Evolutionary conservation across 1,139 yeast genomes (phyloP), one percentile per base, ranked within the genome.

Genomic region (Pichia sp.): DNA sequence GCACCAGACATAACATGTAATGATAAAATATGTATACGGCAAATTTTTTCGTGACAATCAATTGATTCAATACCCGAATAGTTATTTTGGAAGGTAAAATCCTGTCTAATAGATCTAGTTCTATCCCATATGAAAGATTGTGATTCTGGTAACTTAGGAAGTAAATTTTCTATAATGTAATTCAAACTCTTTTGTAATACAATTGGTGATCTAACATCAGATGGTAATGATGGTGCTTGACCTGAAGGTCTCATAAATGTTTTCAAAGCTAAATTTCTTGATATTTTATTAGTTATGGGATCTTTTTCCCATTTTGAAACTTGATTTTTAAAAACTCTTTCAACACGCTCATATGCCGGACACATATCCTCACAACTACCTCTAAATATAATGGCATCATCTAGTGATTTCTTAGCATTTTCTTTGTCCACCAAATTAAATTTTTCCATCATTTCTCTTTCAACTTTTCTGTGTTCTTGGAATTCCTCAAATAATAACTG

Each of bases 231-330:
- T 5, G 97, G 97, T 1, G 96, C 95, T 53, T 93, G 96, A 10
- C 98, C 98, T 1, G 98, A 97, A 0, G 99, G 97, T 52, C 99
- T 70, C 26, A 95, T 85, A 59, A 91, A 93, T 2, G 96, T 95
- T 62, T 93, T 93, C 7, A 93, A 76, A 0, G 97, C 96, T 35
- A 70, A 69, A 2, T 60, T 59, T 31, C 75, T 62, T 0, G 89
- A 72, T 3, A 88, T 84, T 47, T 67, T 71, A n/a, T 80, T 80
- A 1, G 84, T 74, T 0, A 36, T 48, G 0, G 79, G 74, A 51
- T 82, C 89, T 50, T 72, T 80, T 63, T 91, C 99, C 54, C 82
- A 69, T 10, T 74, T 69, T 49, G 86, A 83, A 29, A 88, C 94
- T 50, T 89, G 89, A 54, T 88, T 87, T 60, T 91, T 96, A 43